Conservation (phyloP, 148 eudicot genomes). For the Hydrangea macrophylla region DNA sequence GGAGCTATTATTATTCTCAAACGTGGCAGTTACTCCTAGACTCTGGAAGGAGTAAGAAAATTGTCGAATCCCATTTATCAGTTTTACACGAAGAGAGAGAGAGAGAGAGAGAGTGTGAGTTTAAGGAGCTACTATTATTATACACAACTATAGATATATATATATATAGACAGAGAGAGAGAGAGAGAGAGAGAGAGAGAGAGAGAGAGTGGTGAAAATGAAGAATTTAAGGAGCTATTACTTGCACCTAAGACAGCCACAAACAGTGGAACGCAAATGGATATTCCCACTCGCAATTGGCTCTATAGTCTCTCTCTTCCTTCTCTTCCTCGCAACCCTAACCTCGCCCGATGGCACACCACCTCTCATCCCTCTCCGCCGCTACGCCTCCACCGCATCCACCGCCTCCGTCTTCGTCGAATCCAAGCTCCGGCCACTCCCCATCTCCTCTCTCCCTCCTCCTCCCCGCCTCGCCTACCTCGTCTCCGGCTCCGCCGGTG, state of each 20-base stretch:
- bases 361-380: slow-evolving; percentile 31
- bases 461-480: slow-evolving; percentile 85
- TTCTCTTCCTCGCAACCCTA: slow-evolving; percentile 55
- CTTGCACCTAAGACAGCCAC: slow-evolving; percentile 41
- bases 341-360: slow-evolving; percentile 35
- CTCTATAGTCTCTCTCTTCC: slow-evolving; percentile 50
- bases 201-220: slow-evolving; percentile 35
- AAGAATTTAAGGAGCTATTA: slow-evolving; percentile 58
- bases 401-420: slow-evolving; percentile 59
- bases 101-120: too few relatives aligned
- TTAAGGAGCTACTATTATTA: too few relatives aligned
- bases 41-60: too few relatives aligned
- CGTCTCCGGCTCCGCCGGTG: slow-evolving; percentile 76
- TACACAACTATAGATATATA: background rate
- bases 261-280: slow-evolving; percentile 51
- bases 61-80: too few relatives aligned
- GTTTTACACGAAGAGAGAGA: too few relatives aligned
- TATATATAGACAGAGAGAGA: background rate
- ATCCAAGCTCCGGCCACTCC: slow-evolving; percentile 58
- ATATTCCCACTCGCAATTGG: slow-evolving; percentile 65
- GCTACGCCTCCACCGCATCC: slow-evolving; percentile 20
- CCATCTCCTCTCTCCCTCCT: slow-evolving; percentile 37
- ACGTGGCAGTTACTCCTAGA: too few relatives aligned
- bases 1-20: too few relatives aligned
- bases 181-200: background rate